Base-by-base conservation (phyloP, 2,329 filamentous ascomycete genomes). In the Paradendryphiella salina region DNA sequence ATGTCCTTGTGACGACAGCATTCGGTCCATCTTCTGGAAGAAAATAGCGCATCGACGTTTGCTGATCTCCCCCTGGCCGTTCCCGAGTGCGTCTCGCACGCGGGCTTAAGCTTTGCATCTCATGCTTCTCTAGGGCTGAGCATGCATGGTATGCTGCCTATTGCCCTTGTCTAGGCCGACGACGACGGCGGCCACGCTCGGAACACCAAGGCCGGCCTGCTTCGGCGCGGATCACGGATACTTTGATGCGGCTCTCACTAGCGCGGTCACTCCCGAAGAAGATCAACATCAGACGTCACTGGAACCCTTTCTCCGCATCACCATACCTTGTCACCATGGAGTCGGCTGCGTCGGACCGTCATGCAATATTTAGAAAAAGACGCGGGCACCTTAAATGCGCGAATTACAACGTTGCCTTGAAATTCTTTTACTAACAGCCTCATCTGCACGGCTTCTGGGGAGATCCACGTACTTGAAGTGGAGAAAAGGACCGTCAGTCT, bases 241-340 rank as follows among this genome's bases (percentile, higher is more conserved):
- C 47, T 49, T 36, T 50, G 28, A 44, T 63, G 59, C 55, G 56
- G 59, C 57, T 62, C 54, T 52, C 34, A 31, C 33, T 64, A 61
- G 60, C 51, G 54, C 56, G 50, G 49, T 56, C 52, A 44, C 56
- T 59, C 46, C 59, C 62, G 57, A 56, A 52, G 26, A 15, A 46
- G 50, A 61, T 57, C 46, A 43, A 42, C 39, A 42, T 23, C 33
- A 42, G 40, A 61, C 59, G 50, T 59, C 60, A 62, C 39, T 28
- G 15, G 37, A 15, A 32, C 45, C 34, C 37, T 45, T 51, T 45
- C 48, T 52, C 48, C 48, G 38, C 39, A 48, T 40, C 14, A 21
- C 15, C 11, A 40, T 33, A 20, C 21, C 32, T 28, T 20, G 14
- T 40, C 26, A 18, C 15, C 11, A 44, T 43, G 46, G 38, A 37